These are phyloP conservation scores for Fusarium pininemorale DNA, from an alignment of 2,329 filamentous ascomycete species.

Conservation along the genomic window DNA sequence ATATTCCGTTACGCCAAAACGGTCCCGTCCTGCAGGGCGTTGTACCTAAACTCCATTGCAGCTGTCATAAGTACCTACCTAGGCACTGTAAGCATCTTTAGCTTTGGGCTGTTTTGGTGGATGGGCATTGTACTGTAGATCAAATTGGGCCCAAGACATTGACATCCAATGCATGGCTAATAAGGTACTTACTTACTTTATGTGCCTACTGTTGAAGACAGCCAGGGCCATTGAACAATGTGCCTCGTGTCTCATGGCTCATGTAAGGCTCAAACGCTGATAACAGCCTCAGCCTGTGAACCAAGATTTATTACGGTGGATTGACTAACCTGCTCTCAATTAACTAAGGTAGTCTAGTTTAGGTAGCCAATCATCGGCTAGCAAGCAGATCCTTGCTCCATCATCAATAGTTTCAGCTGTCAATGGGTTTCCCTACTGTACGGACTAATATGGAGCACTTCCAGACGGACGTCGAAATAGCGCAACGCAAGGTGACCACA, in stretches of 20 bases:
- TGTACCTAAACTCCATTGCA: not conserved
- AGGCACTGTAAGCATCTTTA: not conserved
- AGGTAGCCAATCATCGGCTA: not conserved
- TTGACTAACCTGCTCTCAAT: not conserved
- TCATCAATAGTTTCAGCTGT: slow-evolving; percentile 20
- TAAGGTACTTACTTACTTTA: too few species aligned
- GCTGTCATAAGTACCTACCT: not conserved
- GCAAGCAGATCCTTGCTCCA: slow-evolving; percentile 1
- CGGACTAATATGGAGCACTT: not conserved
- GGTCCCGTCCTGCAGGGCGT: not conserved
- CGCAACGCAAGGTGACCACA: not conserved
- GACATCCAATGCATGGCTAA: not conserved
- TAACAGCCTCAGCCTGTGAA: slow-evolving; percentile 1
- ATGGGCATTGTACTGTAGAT: not conserved
- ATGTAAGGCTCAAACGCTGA: not conserved
- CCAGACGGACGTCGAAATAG: not conserved
- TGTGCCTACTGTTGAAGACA: not conserved
- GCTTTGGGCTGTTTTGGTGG: not conserved
- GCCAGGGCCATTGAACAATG: not conserved
- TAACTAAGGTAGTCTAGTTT: not conserved
- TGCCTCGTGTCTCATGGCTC: not conserved
- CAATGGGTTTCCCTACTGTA: not conserved
- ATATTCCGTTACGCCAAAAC: not conserved
- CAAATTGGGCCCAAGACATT: not conserved
- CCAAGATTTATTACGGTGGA: slow-evolving; percentile 4